Conservation (phyloP, 2,329 filamentous ascomycete species). For the Paracoccidioides lutzii region DNA sequence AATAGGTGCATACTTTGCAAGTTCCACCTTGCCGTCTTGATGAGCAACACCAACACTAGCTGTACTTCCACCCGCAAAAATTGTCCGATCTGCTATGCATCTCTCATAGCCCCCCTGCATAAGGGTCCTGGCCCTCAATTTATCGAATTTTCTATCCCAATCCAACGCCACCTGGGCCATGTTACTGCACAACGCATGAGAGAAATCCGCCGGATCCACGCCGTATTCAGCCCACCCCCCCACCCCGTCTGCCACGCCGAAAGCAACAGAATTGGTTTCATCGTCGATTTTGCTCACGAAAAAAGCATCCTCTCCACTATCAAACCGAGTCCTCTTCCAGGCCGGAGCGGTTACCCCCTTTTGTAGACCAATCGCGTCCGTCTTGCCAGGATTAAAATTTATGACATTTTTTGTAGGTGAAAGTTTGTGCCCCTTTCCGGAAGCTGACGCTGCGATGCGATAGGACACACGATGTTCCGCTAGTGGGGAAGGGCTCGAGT, state of each 20-base stretch:
- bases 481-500: constrained; percentile 15
- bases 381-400: constrained; percentile 49
- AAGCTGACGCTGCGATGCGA: constrained; percentile 61
- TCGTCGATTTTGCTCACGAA: constrained; percentile 75
- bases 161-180: constrained; percentile 68
- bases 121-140: constrained; percentile 49
- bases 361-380: constrained; percentile 26
- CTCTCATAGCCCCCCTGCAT: constrained; percentile 77
- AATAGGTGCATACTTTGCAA: constrained; percentile 53
- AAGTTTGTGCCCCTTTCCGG: constrained; percentile 57
- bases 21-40: constrained; percentile 61
- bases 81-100: constrained; percentile 58
- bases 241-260: constrained; percentile 88
- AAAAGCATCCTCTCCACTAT: constrained; percentile 89
- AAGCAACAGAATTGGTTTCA: constrained; percentile 44
- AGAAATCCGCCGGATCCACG: constrained; percentile 89
- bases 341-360: constrained; percentile 36
- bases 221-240: constrained; percentile 90
- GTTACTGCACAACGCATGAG: constrained; percentile 81
- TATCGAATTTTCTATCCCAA: constrained; percentile 31
- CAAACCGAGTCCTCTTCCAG: constrained; percentile 51
- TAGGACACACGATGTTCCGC: constrained; percentile 43
- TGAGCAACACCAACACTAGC: constrained; percentile 74
- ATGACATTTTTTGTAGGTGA: constrained; percentile 57
- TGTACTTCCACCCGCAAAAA: constrained; percentile 78